Conservation (phyloP, 2,329 filamentous ascomycete species). For the Epicoccum sorghinum region DNA sequence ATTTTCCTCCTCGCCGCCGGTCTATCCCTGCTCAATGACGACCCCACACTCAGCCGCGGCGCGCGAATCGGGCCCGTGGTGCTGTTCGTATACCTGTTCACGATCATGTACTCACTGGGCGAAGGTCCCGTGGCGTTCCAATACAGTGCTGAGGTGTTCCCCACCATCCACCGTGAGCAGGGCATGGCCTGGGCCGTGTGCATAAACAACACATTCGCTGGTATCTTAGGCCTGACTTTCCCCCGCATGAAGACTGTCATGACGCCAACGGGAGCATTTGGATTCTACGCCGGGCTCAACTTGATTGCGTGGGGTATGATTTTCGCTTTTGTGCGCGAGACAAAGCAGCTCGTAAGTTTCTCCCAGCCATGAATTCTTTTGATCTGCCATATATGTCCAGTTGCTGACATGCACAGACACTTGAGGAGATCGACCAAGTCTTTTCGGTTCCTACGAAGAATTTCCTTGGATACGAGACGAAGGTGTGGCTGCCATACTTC, state of each 20-base stretch:
- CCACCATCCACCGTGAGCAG: constrained; percentile 49
- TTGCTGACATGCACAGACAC: not conserved
- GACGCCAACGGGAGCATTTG: constrained; percentile 47
- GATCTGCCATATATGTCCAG: not conserved
- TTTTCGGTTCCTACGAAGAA: constrained; percentile 44
- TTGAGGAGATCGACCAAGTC: constrained; percentile 26
- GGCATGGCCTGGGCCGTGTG: constrained; percentile 51
- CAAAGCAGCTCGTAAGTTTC: constrained; percentile 38
- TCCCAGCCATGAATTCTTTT: not conserved
- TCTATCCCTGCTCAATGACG: constrained; percentile 40
- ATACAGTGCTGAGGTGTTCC: constrained; percentile 48
- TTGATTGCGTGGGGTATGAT: constrained; percentile 49
- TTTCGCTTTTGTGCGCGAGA: constrained; percentile 49
- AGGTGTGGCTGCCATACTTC: constrained; percentile 50
- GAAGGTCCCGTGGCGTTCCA: constrained; percentile 59
- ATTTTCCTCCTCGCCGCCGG: constrained; percentile 45
- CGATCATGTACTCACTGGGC: constrained; percentile 45
- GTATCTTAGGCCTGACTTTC: constrained; percentile 47
- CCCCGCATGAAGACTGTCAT: constrained; percentile 48
- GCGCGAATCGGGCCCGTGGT: constrained; percentile 44
- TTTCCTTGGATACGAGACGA: constrained; percentile 49
- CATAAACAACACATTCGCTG: constrained; percentile 53
- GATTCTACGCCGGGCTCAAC: constrained; percentile 51
- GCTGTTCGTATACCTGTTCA: constrained; percentile 45
- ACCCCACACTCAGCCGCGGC: constrained; percentile 19